phyloP scores from a whole-genome alignment of 2,329 filamentous ascomycete genomes.

The Blastomyces percursus region DNA sequence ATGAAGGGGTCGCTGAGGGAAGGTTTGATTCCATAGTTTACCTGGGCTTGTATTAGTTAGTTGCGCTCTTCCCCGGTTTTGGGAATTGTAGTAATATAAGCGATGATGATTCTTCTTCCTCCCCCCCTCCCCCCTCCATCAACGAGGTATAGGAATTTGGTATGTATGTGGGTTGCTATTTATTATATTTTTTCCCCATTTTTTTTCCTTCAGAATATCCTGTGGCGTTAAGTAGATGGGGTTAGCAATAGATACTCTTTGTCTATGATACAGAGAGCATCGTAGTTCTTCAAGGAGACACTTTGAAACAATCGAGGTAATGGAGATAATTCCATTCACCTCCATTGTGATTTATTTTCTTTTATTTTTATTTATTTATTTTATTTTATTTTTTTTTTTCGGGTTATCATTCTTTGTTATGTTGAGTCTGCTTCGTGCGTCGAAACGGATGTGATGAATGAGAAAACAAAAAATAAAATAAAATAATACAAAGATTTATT shows the following conservation, averaged over 20 bases:
- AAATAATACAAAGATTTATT: neutral
- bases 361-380: too few species aligned
- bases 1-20: neutral
- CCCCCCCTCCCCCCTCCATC: too few species aligned
- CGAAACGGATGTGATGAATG: neutral
- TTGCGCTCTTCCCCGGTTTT: neutral
- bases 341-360: neutral
- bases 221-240: neutral
- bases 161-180: neutral
- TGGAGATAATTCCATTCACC: neutral
- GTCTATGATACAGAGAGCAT: neutral
- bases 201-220: neutral
- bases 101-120: neutral
- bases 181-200: neutral
- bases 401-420: neutral
- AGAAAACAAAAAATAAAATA: neutral
- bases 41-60: neutral
- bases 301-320: conserved; percentile 1
- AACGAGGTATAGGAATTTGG: neutral
- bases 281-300: neutral
- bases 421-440: neutral
- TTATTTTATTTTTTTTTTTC: neutral
- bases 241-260: neutral
- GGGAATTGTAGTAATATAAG: neutral
- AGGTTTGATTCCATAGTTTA: neutral